Base-by-base conservation (phyloP, 1,139 yeast species). In the Yamadazyma blattariae region DNA sequence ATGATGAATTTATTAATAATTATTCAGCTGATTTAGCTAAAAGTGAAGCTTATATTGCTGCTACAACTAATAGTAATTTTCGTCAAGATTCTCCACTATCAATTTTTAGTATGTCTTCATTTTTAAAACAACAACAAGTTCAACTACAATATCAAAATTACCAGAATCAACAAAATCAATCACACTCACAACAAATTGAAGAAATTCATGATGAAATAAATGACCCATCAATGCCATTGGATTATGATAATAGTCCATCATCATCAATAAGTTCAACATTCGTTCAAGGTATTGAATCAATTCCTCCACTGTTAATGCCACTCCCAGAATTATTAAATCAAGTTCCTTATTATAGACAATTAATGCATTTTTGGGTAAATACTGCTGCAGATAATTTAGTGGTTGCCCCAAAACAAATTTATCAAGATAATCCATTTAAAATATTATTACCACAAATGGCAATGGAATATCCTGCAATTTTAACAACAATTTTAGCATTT, bases 361-460 rank as follows among this genome's bases (percentile, higher is more conserved):
- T 81, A 16, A 77, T 84, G 60, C 79, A 79, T 43, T 81, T 79
- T 47, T 85, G 77, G 67, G 61, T 81, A 12, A 67, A 76, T 36
- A 76, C 78, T 10, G 84, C 87, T 0, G 75, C 89, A 1, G 69
- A 70, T 29, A 64, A 74, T 27, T 61, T 84, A 25, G 88, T 82
- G 5, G 92, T 94, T 0, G 82, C 87, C 0, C 88, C 89, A 5
- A 64, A 75, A 2, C 56, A 64, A 13, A 50, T 72, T 4, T 80
- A 81, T 50, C 65, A 59, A 16, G 79, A 76, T 16, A 85, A 84
- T 47, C 95, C 95, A 0, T 83, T 84, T 57, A 72, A 72, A 40
- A 71, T 72, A 7, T 58, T 82, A 5, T 56, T 85, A 13, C 92
- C 94, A 0, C 77, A 75, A 44, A 71, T 85, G 75, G 90, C 94